A percentile compares a stretch with the other conserved stretches of the same genome.
Conservation (phyloP, 2,329 filamentous ascomycete genomes). For the Xylaria hypoxylon region DNA sequence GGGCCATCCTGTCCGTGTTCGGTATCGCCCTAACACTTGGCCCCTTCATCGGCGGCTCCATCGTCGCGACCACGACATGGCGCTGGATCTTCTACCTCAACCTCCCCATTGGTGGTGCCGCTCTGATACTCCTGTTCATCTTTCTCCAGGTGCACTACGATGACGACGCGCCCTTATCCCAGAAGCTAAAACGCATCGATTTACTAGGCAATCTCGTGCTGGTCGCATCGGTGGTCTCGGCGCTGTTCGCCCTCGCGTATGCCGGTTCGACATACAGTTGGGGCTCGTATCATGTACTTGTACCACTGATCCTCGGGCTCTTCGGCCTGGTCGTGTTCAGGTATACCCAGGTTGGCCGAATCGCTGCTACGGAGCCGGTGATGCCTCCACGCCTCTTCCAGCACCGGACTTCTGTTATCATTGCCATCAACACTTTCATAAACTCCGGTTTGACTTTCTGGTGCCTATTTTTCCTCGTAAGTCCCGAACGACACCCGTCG, state of each 20-base stretch:
- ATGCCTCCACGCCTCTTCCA: conserved; percentile 8
- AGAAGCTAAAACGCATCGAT: conserved; percentile 16
- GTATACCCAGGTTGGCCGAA: neutral
- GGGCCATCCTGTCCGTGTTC: conserved; percentile 4
- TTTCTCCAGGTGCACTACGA: conserved; percentile 9
- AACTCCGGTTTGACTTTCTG: no score
- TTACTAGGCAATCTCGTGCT: conserved; percentile 8
- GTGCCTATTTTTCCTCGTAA: no score
- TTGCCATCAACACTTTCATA: neutral
- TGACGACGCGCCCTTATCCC: neutral
- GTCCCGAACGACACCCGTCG: no score
- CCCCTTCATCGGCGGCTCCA: conserved; percentile 16
- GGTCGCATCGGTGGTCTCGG: neutral
- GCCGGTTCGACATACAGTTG: no score
- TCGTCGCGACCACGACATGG: conserved; percentile 17
- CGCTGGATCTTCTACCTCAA: conserved; percentile 17
- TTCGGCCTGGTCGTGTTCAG: neutral
- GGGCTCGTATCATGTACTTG: no score
- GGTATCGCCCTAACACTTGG: neutral
- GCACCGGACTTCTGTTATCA: neutral
- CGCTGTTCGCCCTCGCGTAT: conserved; percentile 3
- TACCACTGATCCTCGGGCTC: neutral
- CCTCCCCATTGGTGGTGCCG: conserved; percentile 12
- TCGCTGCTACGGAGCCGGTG: neutral
- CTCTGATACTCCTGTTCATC: conserved; percentile 8